Conservation (phyloP, 1,284 basidiomycete genomes). For the Cutaneotrichosporon daszewskae region DNA sequence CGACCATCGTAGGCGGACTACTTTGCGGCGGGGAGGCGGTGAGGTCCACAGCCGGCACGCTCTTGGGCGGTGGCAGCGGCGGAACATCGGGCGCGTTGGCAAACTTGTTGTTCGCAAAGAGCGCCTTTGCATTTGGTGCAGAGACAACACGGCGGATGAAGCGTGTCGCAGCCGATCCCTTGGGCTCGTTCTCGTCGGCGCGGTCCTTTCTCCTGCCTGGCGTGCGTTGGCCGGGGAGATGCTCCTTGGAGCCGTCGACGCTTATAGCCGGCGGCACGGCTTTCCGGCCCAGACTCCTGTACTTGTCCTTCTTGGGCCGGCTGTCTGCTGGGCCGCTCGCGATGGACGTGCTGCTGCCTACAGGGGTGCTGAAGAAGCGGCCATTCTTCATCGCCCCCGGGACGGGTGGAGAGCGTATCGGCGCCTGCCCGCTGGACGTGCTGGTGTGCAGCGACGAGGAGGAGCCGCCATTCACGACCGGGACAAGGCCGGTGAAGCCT, state of each 20-base stretch:
- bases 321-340: constrained; percentile 1
- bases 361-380: constrained; percentile 39
- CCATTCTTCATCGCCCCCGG: constrained; percentile 33
- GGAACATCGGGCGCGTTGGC: constrained; percentile 30
- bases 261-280: not conserved
- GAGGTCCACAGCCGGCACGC: constrained; percentile 9
- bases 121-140: constrained; percentile 89
- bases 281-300: constrained; percentile 20
- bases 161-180: constrained; percentile 56
- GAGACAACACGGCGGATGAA: constrained; percentile 92
- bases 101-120: constrained; percentile 56
- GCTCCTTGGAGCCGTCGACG: not conserved
- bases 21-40: constrained; percentile 20
- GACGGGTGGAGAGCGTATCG: constrained; percentile 9
- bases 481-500: constrained; percentile 2
- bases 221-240: not conserved
- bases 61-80: constrained; percentile 26
- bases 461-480: constrained; percentile 4
- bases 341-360: constrained; percentile 4
- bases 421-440: constrained; percentile 3
- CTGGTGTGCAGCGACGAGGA: constrained; percentile 15
- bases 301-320: constrained; percentile 20
- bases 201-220: not conserved
- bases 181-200: constrained; percentile 8
- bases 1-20: not conserved